A percentile compares a stretch with the other conserved stretches of the same genome.
Evolutionary conservation across 495 filamentous ascomycete genomes (phyloP).

Genomic region (Rhizodiscina lignyota): DNA sequence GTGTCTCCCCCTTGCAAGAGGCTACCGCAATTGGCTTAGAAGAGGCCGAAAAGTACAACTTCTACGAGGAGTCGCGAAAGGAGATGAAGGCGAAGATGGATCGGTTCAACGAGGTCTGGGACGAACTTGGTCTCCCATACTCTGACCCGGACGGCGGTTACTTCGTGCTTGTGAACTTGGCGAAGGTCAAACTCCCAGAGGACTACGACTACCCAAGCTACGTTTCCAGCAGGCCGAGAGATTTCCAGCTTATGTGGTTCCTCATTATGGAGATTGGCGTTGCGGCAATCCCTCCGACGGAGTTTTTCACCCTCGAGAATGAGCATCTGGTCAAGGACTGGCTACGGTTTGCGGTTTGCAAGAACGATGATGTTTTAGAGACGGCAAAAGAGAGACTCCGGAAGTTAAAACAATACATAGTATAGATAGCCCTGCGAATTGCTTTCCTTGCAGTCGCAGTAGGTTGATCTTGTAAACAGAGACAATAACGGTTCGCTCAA

Average conservation of each 20-base stretch:
- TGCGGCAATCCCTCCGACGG: conserved; percentile 87
- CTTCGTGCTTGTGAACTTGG: conserved; percentile 86
- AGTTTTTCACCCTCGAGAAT: conserved; percentile 82
- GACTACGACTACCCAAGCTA: conserved; percentile 79
- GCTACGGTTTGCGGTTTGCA: conserved; percentile 90
- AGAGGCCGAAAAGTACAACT: conserved; percentile 62
- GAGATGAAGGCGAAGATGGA: conserved; percentile 88
- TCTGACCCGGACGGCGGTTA: conserved; percentile 91
- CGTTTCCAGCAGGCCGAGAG: conserved; percentile 67
- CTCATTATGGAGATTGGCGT: conserved; percentile 91
- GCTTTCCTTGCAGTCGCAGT: no score
- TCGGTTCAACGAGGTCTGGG: conserved; percentile 71
- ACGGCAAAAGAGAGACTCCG: conserved; percentile 76
- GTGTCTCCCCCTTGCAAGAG: conserved; percentile 85
- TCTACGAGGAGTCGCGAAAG: conserved; percentile 70
- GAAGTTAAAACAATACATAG: conserved; percentile 68
- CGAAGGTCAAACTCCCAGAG: conserved; percentile 62
- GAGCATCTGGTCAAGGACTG: conserved; percentile 80
- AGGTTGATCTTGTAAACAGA: no score
- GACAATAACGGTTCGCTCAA: no score
- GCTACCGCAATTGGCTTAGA: conserved; percentile 94
- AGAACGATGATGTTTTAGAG: conserved; percentile 80
- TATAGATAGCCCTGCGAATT: conserved; percentile 3
- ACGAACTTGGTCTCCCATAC: conserved; percentile 80
- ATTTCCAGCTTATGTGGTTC: conserved; percentile 93